These are phyloP conservation scores for Zasmidium cellare DNA, from an alignment of 2,329 filamentous ascomycete genomes.

Conservation along the genomic window DNA sequence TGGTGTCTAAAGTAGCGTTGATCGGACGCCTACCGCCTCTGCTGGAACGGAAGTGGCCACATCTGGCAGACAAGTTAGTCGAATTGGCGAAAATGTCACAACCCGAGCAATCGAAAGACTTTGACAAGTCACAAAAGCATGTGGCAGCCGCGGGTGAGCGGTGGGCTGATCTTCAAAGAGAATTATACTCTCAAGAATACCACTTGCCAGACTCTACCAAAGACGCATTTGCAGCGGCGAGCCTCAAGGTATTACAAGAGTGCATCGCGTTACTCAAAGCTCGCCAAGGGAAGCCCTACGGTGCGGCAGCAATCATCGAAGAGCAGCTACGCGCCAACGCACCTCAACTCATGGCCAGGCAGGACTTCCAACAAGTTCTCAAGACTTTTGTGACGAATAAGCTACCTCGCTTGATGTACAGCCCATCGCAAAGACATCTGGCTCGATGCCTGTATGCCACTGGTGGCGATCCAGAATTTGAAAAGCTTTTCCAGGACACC, in stretches of 20 bases:
- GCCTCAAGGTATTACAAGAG: conserved; percentile 46
- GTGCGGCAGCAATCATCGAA: conserved; percentile 61
- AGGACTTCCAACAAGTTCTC: conserved; percentile 44
- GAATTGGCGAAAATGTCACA: conserved; percentile 70
- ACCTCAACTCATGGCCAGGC: conserved; percentile 40
- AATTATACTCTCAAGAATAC: conserved; percentile 34
- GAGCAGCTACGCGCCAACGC: conserved; percentile 50
- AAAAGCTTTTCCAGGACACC: conserved; percentile 26
- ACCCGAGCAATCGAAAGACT: conserved; percentile 79
- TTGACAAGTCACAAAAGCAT: conserved; percentile 68
- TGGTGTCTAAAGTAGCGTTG: conserved; percentile 39
- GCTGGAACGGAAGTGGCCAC: conserved; percentile 61
- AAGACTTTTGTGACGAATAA: conserved; percentile 55
- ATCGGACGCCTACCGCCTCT: conserved; percentile 32
- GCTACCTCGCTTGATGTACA: conserved; percentile 61
- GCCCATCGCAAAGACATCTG: conserved; percentile 67
- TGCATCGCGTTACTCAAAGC: conserved; percentile 52
- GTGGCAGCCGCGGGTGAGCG: conserved; percentile 67
- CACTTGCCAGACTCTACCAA: conserved; percentile 26
- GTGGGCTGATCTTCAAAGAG: conserved; percentile 57
- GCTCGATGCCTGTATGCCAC: conserved; percentile 63
- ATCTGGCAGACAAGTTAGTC: conserved; percentile 62
- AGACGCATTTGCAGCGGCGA: conserved; percentile 36
- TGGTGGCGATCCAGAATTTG: conserved; percentile 35
- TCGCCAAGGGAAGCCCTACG: conserved; percentile 66